Evolutionary conservation across 2,329 filamentous ascomycete species (phyloP).

Genomic region (Chaetomium olivaceum): DNA sequence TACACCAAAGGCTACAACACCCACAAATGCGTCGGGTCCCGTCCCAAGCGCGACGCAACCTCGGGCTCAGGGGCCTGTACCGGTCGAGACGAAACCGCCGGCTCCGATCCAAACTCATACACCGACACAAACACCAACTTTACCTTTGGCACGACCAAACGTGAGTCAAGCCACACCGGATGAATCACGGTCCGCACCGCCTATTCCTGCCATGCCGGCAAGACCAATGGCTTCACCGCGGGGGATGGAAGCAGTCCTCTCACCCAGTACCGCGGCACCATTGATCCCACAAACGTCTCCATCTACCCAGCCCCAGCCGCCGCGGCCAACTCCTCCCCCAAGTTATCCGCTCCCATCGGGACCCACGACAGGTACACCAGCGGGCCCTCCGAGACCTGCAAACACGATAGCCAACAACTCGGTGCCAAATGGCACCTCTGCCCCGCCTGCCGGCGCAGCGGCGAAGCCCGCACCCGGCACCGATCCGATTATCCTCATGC

Average conservation of each 20-base stretch:
- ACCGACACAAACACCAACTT: constrained; percentile 20
- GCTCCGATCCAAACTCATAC: constrained; percentile 19
- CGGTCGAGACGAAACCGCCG: constrained; percentile 27
- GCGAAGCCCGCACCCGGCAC: constrained; percentile 39
- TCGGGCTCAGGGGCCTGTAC: constrained; percentile 18
- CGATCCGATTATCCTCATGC: constrained; percentile 77
- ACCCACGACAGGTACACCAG: constrained; percentile 20
- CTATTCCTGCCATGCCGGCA: constrained; percentile 8
- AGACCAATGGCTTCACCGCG: constrained; percentile 34
- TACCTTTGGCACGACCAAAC: constrained; percentile 14
- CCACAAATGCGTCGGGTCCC: constrained; percentile 28
- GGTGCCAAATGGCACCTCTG: constrained; percentile 26
- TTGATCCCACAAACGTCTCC: constrained; percentile 20
- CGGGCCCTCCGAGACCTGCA: constrained; percentile 20
- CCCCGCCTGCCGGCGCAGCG: constrained; percentile 33
- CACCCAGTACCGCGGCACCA: constrained; percentile 27
- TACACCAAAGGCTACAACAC: constrained; percentile 38
- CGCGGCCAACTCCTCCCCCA: constrained; percentile 36
- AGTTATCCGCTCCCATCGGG: constrained; percentile 33
- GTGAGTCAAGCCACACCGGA: constrained; percentile 13
- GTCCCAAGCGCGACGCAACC: constrained; percentile 13
- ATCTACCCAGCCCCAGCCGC: constrained; percentile 15
- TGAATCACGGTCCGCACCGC: constrained; percentile 8
- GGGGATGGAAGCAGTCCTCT: constrained; percentile 36
- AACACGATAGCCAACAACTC: constrained; percentile 20